Evolutionary conservation across 306 rosid species (phyloP), one percentile per base, ranked within the genome.

Genomic region (Neltuma alba): DNA sequence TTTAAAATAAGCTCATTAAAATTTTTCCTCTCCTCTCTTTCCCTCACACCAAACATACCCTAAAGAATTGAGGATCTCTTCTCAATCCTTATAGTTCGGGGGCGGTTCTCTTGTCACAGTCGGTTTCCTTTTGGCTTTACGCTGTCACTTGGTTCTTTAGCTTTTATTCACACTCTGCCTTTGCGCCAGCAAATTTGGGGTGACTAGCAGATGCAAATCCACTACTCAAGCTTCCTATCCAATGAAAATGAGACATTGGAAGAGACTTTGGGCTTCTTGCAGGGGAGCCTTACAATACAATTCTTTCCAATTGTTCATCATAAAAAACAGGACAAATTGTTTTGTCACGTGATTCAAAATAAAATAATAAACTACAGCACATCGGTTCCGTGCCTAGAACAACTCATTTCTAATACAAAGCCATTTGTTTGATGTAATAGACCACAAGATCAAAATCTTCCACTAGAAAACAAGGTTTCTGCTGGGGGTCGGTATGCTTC

Each of bases 401-500:
- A 68, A 68, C 34, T 23, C 36, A 23, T 23, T 68, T 25, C 7
- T 68, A 68, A 38, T 40, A 23, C 13, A 54, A 68, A 68, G 45
- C 34, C 31, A 67, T 40, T 23, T n/a, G 33, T 38, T 12, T 23
- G 52, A 67, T 21, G 34, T 23, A n/a, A 33, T 38, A 10, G 64
- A 15, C 63, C 76, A 72, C 3, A 6, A 62, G 40, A 72, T 52
- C 21, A n/a, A 21, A n/a, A 54, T n/a, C 48, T 73, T 41, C 31
- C 21, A 60, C 60, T 15, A 34, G 6, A 58, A 20, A 34, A 34
- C 61, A 48, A 1, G 52, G 84, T 67, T 85, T 55, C 80, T 14
- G 36, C 71, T 50, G 45, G 45, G 67, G 82, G 70, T 61, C 78
- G 55, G 45, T 30, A 74, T 45, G n/a, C n/a, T n/a, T n/a, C n/a